Evolutionary conservation across 2,329 filamentous ascomycete genomes (phyloP).

Genomic region (Fusarium secorum): DNA sequence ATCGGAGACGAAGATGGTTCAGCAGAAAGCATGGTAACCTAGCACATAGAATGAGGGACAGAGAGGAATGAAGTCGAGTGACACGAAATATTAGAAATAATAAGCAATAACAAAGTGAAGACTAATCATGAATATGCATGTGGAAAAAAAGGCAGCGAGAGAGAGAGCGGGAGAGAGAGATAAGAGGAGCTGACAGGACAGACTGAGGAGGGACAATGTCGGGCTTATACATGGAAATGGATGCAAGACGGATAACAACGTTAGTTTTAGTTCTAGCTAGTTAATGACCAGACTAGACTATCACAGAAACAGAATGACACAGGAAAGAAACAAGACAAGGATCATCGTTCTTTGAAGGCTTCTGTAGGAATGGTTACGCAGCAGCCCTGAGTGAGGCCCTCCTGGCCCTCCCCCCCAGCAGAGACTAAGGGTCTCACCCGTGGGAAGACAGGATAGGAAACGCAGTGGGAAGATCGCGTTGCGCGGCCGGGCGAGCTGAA

Average conservation of each 20-base stretch:
- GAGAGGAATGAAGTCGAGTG: background rate
- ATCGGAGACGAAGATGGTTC: conserved; percentile 21
- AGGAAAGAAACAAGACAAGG: conserved; percentile 18
- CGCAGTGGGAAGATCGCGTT: conserved; percentile 10
- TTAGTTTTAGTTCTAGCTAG: background rate
- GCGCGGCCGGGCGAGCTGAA: conserved; percentile 25
- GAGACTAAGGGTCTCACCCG: conserved; percentile 20
- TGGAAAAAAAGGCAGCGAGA: conserved; percentile 1
- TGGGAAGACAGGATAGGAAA: conserved; percentile 17
- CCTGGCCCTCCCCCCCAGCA: conserved; percentile 2
- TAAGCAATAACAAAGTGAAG: background rate
- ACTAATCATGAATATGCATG: background rate
- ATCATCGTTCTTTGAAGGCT: conserved; percentile 7
- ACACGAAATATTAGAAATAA: background rate
- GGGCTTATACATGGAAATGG: conserved; percentile 17
- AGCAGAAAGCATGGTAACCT: conserved; percentile 25
- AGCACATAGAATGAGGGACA: conserved; percentile 1
- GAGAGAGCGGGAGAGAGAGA: background rate
- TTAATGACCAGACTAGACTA: too few relatives aligned
- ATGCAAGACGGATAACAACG: background rate
- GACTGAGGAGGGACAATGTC: conserved; percentile 9
- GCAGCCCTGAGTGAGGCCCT: conserved; percentile 20
- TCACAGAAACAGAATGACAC: conserved; percentile 15
- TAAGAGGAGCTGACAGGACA: conserved; percentile 9
- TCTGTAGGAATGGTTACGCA: conserved; percentile 15